These are phyloP conservation scores for Gliomastix tumulicola DNA, from an alignment of 2,329 filamentous ascomycete genomes.

Conservation along the genomic window DNA sequence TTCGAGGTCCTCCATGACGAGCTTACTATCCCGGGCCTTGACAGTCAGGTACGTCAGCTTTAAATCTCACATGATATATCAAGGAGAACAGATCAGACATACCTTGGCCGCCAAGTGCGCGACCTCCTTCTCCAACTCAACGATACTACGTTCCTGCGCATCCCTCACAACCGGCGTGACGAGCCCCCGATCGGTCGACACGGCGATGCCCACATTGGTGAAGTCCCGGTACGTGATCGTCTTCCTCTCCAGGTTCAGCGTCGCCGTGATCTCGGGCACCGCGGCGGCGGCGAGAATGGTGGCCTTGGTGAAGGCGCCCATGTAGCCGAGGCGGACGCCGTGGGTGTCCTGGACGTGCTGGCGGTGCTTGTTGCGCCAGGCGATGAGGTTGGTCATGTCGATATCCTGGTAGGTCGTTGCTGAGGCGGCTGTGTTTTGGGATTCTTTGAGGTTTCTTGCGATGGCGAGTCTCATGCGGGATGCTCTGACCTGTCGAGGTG, in stretches of 20 bases:
- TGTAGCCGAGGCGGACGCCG: constrained; percentile 52
- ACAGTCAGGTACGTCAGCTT: no score
- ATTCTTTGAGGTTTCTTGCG: constrained; percentile 60
- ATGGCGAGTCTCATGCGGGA: constrained; percentile 71
- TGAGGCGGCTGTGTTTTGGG: constrained; percentile 62
- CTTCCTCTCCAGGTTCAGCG: constrained; percentile 27
- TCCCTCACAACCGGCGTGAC: constrained; percentile 72
- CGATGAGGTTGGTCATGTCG: constrained; percentile 58
- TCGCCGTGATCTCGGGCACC: constrained; percentile 65
- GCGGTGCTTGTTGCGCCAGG: constrained; percentile 60
- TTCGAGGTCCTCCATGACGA: constrained; percentile 72
- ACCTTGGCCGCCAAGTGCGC: constrained; percentile 57
- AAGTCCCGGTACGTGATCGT: constrained; percentile 49
- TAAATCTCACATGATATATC: no score
- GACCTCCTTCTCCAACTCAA: constrained; percentile 45
- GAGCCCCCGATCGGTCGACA: constrained; percentile 63
- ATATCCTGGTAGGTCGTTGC: constrained; percentile 49
- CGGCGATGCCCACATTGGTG: constrained; percentile 68
- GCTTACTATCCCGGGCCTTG: constrained; percentile 66
- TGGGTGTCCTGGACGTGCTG: constrained; percentile 19
- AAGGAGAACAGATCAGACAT: no score
- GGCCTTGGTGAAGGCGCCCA: constrained; percentile 71
- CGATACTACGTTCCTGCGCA: constrained; percentile 38
- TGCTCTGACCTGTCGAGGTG: constrained; percentile 30
- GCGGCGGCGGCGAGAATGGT: constrained; percentile 59